Conservation (phyloP, 805 yeast species). For the Candida xyloterini region DNA sequence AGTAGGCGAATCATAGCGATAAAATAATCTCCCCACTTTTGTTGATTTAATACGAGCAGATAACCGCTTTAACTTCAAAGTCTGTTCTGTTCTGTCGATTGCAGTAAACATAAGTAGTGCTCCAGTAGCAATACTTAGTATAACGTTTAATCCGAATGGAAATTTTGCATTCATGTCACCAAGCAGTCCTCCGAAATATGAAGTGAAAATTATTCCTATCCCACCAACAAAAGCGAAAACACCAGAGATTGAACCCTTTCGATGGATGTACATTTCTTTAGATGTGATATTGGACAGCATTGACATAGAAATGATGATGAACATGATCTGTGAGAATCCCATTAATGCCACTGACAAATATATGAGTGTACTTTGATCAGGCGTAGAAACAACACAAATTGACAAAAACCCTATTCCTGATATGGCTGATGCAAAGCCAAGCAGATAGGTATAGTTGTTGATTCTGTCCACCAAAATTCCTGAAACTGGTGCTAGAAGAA, state of each 20-base stretch:
- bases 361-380: slow-evolving; percentile 35
- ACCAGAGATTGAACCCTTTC: slow-evolving; percentile 67
- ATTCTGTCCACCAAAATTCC: slow-evolving; percentile 54
- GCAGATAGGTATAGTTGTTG: slow-evolving; percentile 30
- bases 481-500: slow-evolving; percentile 62
- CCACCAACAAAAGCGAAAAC: slow-evolving; percentile 69
- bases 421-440: slow-evolving; percentile 37
- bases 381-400: slow-evolving; percentile 32
- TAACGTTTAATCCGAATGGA: slow-evolving; percentile 55
- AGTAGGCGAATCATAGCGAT: no score
- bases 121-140: slow-evolving; percentile 35
- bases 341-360: slow-evolving; percentile 43
- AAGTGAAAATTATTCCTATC: slow-evolving; percentile 57
- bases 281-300: slow-evolving; percentile 38
- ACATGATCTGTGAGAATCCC: slow-evolving; percentile 62
- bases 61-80: background rate
- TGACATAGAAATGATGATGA: slow-evolving; percentile 62
- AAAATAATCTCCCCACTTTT: background rate
- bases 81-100: background rate
- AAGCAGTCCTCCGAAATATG: slow-evolving; percentile 59
- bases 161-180: slow-evolving; percentile 56
- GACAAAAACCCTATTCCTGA: slow-evolving; percentile 46
- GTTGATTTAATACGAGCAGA: background rate
- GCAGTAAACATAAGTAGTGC: slow-evolving; percentile 19
- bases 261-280: slow-evolving; percentile 41